Conservation (phyloP, 2,329 filamentous ascomycete species). For the Verticillium isaacii region DNA sequence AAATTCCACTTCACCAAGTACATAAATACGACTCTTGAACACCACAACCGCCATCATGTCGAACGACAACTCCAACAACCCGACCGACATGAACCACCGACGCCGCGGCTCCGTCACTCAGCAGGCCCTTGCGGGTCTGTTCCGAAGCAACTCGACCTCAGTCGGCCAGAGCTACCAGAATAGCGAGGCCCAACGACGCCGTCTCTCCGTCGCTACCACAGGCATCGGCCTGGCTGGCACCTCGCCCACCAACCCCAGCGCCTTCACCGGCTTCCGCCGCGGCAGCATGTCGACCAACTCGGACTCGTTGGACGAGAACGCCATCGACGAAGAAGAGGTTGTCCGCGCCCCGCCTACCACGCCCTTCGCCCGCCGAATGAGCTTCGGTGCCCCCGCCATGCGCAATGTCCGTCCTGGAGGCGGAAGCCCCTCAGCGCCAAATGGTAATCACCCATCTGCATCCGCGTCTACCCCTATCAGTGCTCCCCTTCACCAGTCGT, state of each 20-base stretch:
- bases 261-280: slow-evolving; percentile 49
- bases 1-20: not conserved
- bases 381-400: slow-evolving; percentile 80
- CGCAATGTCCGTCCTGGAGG: slow-evolving; percentile 44
- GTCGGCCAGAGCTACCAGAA: slow-evolving; percentile 39
- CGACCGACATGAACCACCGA: slow-evolving; percentile 21
- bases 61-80: slow-evolving; percentile 10
- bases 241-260: slow-evolving; percentile 67
- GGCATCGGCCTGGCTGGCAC: slow-evolving; percentile 70
- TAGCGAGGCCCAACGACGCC: slow-evolving; percentile 54
- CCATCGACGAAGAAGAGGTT: slow-evolving; percentile 64
- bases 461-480: slow-evolving; percentile 24
- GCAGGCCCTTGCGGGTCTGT: slow-evolving; percentile 53
- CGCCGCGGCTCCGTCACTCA: slow-evolving; percentile 55
- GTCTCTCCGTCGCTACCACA: slow-evolving; percentile 69
- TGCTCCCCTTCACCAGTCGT: slow-evolving; percentile 24
- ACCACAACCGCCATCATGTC: slow-evolving; percentile 10
- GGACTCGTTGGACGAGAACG: slow-evolving; percentile 63
- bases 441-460: slow-evolving; percentile 51
- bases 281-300: slow-evolving; percentile 65
- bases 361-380: slow-evolving; percentile 80
- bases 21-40: not conserved
- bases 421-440: slow-evolving; percentile 52
- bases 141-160: slow-evolving; percentile 50
- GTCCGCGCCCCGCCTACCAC: slow-evolving; percentile 58